phyloP scores from a whole-genome alignment of 768 basidiomycete genomes.

The Boletus subcaerulescens region DNA sequence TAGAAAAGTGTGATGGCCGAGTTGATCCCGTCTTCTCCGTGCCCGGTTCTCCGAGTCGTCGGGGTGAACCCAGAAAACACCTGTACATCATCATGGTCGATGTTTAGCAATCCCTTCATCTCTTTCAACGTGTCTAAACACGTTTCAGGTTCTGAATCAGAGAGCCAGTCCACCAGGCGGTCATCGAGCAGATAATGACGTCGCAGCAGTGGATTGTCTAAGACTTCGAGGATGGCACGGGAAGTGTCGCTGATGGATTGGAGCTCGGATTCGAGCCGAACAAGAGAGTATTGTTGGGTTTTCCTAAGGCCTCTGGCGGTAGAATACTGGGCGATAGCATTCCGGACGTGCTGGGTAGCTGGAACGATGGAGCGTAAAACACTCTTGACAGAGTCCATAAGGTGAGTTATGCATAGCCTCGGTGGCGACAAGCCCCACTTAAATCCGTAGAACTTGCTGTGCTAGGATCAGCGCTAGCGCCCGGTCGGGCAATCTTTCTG shows the following conservation, averaged over 20 bases:
- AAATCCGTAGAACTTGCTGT: too few species aligned
- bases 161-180: slow-evolving; percentile 6
- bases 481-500: too few species aligned
- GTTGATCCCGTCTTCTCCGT: background rate
- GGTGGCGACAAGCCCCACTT: too few species aligned
- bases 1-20: background rate
- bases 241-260: slow-evolving; percentile 5
- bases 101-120: background rate
- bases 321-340: background rate
- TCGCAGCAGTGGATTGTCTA: background rate
- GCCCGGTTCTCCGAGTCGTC: background rate
- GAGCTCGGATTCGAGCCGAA: slow-evolving; percentile 2
- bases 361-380: background rate
- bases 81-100: background rate
- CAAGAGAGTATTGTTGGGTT: slow-evolving; percentile 4
- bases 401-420: background rate
- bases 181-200: slow-evolving; percentile 3
- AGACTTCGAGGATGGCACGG: slow-evolving; percentile 1
- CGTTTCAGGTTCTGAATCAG: background rate
- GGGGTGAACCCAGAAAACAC: background rate
- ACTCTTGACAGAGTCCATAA: slow-evolving; percentile 6
- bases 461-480: too few species aligned
- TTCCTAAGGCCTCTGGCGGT: background rate
- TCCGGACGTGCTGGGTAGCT: background rate
- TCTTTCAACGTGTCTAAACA: slow-evolving; percentile 2